phyloP scores from a whole-genome alignment of 2,329 filamentous ascomycete species.

The Exophiala oligosperma region DNA sequence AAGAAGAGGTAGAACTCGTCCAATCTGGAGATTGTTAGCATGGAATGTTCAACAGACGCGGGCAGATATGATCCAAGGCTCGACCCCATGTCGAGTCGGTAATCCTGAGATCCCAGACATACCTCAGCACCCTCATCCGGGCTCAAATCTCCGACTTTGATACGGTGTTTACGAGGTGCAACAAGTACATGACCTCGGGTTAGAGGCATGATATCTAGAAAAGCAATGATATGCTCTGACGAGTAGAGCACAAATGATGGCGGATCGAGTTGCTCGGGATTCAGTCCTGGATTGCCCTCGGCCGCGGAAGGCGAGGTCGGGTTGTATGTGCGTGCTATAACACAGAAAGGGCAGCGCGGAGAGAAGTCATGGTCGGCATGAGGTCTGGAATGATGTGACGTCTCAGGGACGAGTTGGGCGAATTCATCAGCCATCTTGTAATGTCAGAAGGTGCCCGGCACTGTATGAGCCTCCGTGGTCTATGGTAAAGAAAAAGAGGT shows the following conservation, averaged over 20 bases:
- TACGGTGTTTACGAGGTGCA: slow-evolving; percentile 72
- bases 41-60: too few relatives aligned
- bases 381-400: background rate
- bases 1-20: slow-evolving; percentile 47
- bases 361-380: slow-evolving; percentile 5
- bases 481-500: background rate
- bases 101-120: slow-evolving; percentile 39
- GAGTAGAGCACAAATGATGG: slow-evolving; percentile 66
- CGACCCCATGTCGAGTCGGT: too few relatives aligned
- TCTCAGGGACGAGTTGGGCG: slow-evolving; percentile 2
- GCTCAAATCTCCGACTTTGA: slow-evolving; percentile 72
- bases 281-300: slow-evolving; percentile 4
- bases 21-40: slow-evolving; percentile 35
- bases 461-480: background rate
- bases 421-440: background rate
- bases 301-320: slow-evolving; percentile 30
- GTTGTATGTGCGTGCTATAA: slow-evolving; percentile 54
- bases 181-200: slow-evolving; percentile 80
- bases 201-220: slow-evolving; percentile 90
- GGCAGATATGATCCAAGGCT: background rate
- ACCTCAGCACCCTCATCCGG: slow-evolving; percentile 66
- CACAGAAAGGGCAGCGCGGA: slow-evolving; percentile 57
- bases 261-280: slow-evolving; percentile 22
- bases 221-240: slow-evolving; percentile 75
- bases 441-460: background rate